Base-by-base conservation (phyloP, 371 early-diverging fungal species). In the Mortierella sp. region DNA sequence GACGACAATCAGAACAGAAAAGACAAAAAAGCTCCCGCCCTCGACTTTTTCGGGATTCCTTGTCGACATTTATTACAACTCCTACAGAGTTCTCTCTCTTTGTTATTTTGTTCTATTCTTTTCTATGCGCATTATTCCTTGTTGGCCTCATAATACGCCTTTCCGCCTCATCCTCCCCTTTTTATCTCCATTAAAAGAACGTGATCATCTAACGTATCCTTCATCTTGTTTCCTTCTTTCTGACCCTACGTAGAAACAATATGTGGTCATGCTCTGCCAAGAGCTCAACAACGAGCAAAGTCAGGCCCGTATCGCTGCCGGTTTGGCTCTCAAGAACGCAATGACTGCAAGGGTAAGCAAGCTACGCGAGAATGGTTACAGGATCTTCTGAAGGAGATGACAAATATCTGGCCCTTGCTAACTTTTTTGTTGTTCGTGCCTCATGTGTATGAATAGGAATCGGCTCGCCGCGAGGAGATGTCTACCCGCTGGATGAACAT, bases 241-340 rank as follows among this genome's bases (percentile, higher is more conserved):
- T 46, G 11, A 46, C 41, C n/a, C 8, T 44, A 12, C 73, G 70
- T 90, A 97, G 98, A 88, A 95, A 63, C 90, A 90, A 76, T 98
- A 96, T 91, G 89, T 93, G 81, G 90, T 92, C 63, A 85, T 93
- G 86, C 91, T 98, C 58, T 90, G 92, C 81, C 95, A 95, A 81
- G 96, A 97, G 87, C 93, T 99, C 58, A 92, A 93, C 49, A 97
- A 92, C 83, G 97, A 96, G 84, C 90, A 90, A 79, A 90, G 89
- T 73, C 89, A 88, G 58, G 87, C 91, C 35, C 82, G 90, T 70
- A 92, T 96, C 72, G 93, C 96, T 43, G 97, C 98, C 58, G 99
- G 97, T 89, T 89, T 99, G 79, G 94, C 95, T 48, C 88, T 99
- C 80, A 99, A 99, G 92, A 99, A 99, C 87, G 91, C 96, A 65